Evolutionary conservation across 163 green algal species (phyloP).

Genomic region (Volvox carteri): DNA sequence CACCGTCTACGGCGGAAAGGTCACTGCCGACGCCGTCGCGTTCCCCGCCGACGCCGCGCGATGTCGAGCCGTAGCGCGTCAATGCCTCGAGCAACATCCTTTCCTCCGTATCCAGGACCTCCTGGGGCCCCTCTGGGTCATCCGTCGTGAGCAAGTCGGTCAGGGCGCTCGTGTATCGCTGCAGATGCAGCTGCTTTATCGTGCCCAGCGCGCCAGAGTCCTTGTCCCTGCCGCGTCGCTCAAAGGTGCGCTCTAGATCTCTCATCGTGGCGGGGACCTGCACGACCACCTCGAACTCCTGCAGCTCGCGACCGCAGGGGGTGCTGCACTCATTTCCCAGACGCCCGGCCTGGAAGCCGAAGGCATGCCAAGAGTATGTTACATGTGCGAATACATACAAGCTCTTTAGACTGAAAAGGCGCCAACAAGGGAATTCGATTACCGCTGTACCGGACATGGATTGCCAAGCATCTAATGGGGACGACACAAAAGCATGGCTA

Average conservation of each 20-base stretch:
- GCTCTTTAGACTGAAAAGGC: too few species aligned
- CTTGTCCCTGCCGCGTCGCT: neutral
- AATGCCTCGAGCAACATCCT: constrained; percentile 6
- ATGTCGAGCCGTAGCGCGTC: too few species aligned
- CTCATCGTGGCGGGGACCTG: neutral
- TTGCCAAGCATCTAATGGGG: too few species aligned
- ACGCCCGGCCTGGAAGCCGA: too few species aligned
- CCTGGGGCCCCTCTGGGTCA: neutral
- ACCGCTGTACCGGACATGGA: too few species aligned
- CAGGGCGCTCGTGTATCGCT: neutral
- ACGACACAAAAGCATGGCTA: too few species aligned
- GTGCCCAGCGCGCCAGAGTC: too few species aligned
- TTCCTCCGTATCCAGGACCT: constrained; percentile 5
- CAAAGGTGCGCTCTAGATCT: neutral
- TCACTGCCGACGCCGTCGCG: neutral
- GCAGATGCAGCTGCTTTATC: neutral
- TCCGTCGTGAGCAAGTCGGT: neutral
- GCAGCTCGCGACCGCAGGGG: neutral
- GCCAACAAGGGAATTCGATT: too few species aligned
- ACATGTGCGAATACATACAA: too few species aligned
- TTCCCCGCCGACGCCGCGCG: too few species aligned
- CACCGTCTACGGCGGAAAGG: too few species aligned
- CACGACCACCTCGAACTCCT: constrained; percentile 18
- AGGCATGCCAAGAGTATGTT: too few species aligned
- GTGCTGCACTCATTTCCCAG: neutral